Base-by-base conservation (phyloP, 2,329 filamentous ascomycete genomes). In the Epichloe baconii region DNA sequence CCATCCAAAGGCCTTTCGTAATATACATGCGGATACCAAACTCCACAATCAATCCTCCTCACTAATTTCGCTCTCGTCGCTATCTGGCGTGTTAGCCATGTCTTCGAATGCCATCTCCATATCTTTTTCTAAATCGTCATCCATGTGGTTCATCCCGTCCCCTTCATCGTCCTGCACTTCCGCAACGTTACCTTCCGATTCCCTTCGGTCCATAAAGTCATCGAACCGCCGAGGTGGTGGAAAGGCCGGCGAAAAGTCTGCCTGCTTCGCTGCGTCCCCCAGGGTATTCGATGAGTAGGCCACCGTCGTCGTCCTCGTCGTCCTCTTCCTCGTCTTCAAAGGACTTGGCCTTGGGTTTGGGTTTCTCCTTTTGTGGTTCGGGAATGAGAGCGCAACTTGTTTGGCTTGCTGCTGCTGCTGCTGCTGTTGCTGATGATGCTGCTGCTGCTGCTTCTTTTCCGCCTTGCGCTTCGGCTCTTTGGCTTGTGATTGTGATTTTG, bases 41-140 rank as follows among this genome's bases (percentile, higher is more conserved):
- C 40, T 35, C 47, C 35, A 37, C 43, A 21, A n/a, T 19, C 44
- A 83, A 61, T 83, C 80, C 62, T 83, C 80, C 61, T 83, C 80
- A 56, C 80, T 83, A 50, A 83, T 79, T 57, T 82, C 79, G 56
- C 80, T 83, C 63, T 83, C 80, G 49, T 80, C 78, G 10, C 26
- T 48, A 2, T 41, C 36, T 31, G 72, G 69, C 54, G 69, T 74
- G 37, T 76, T 76, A 57, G 78, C 77, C 61, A 83, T 69, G 57
- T 80, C 77, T 48, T 65, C 66, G 59, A 68, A 67, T 1, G 66
- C 66, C 21, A 74, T 76, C 50, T 77, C 77, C 41, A 82, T 63
- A 31, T 75, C 71, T 59, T 77, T 76, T 53, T 77, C 77, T 45
- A 72, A 58, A 19, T 71, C 69, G 21, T 64, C 64, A 49, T 66